Evolutionary conservation across 257 asterid genomes (phyloP), one percentile per base, ranked within the genome.

Genomic region (Plectranthus barbatus): DNA sequence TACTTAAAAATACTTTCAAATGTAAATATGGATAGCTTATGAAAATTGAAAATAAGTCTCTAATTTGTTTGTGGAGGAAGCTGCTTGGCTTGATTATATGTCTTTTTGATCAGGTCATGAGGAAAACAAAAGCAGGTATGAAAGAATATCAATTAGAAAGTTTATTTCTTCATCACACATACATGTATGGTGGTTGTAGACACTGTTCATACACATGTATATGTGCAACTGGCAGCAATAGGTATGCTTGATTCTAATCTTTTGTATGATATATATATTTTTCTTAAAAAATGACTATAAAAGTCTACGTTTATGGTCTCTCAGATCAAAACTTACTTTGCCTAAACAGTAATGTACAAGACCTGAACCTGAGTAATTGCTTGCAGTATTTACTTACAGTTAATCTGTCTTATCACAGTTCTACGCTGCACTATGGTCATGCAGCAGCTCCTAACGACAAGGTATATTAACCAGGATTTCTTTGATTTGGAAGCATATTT

Each of bases 161-260:
- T 81, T 70, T 86, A 80, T 92, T 92, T 80, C 97, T 89, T 73
- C 97, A 92, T 75, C 99, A 92, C 78, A 84, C 96, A n/a, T 92
- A 92, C 84, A 83, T 92, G 94, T 89, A 84, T 78, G 99, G 99
- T 75, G 91, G 96, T 52, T 89, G 97, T 76, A 79, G 99, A 74
- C 96, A 89, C 76, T 92, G 96, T 77, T 92, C 99, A n/a, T 92
- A 92, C 77, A 92, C 99, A 45, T 92, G 99, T 56, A 83, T 89
- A 74, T 92, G 96, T 74, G 99, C 97, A 69, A 92, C 97, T 60
- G 99, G 99, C 47, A 77, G 69, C 74, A 92, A 80, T 75, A 83
- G 95, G 98, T 83, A 69, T 29, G 40, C 70, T 26, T 26, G n/a
- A n/a, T n/a, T n/a, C n/a, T n/a, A n/a, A n/a, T n/a, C n/a, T n/a